Conservation (phyloP, 2,329 filamentous ascomycete genomes). For the Fusarium sp. region DNA sequence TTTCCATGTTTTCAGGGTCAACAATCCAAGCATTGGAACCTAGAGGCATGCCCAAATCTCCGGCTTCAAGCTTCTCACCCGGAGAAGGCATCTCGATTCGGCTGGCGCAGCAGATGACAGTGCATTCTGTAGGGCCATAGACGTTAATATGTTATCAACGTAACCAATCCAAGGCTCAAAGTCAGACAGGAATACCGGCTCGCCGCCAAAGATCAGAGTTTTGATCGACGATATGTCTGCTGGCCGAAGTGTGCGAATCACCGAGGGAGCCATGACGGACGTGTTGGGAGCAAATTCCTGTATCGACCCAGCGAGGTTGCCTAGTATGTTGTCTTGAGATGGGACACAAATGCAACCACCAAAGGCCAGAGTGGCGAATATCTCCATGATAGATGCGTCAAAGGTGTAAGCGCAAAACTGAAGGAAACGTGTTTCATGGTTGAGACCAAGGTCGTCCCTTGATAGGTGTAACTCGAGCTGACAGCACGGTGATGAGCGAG, state of each 20-base stretch:
- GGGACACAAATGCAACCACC: slow-evolving; percentile 6
- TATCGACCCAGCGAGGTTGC: slow-evolving; percentile 3
- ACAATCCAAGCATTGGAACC: slow-evolving; percentile 28
- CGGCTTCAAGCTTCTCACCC: not conserved
- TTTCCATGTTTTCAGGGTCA: slow-evolving; percentile 6
- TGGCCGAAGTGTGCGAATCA: not conserved
- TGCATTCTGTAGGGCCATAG: slow-evolving; percentile 11
- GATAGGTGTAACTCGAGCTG: slow-evolving; percentile 1
- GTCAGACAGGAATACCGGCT: not conserved
- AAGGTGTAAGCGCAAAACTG: not conserved
- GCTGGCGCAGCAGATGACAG: not conserved
- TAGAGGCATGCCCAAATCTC: slow-evolving; percentile 2
- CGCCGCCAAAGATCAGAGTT: slow-evolving; percentile 2
- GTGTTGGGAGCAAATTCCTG: not conserved
- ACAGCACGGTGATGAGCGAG: not conserved
- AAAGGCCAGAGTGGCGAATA: not conserved
- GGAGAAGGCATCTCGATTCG: not conserved
- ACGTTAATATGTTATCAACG: not conserved
- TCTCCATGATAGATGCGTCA: not conserved
- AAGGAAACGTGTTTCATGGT: not conserved
- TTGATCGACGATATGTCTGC: not conserved
- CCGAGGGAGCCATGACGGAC: not conserved
- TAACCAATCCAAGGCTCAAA: not conserved
- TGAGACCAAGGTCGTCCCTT: not conserved
- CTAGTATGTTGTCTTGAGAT: not conserved